A percentile compares a stretch with the other conserved stretches of the same genome.
Evolutionary conservation across 805 yeast species (phyloP).

Genomic region (Metschnikowia aberdeeniae): DNA sequence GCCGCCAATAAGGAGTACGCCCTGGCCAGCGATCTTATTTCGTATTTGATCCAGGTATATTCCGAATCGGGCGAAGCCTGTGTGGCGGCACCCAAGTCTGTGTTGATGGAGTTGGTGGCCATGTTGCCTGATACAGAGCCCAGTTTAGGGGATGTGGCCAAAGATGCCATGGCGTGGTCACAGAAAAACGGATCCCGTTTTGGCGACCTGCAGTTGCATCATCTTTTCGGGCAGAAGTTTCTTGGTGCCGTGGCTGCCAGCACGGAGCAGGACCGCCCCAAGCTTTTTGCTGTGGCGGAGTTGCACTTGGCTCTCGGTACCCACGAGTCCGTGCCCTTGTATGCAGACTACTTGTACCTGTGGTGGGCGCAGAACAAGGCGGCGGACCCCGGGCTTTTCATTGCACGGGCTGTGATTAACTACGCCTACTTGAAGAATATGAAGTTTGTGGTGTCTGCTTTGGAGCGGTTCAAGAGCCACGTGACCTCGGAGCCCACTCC

Average conservation of each 20-base stretch:
- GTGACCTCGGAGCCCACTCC: conserved; percentile 20
- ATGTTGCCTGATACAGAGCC: conserved; percentile 42
- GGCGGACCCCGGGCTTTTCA: conserved; percentile 29
- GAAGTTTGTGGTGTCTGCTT: conserved; percentile 46
- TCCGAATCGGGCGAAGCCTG: conserved; percentile 41
- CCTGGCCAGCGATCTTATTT: conserved; percentile 72
- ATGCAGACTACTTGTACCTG: conserved; percentile 43
- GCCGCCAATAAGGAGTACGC: conserved; percentile 70
- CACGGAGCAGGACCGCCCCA: conserved; percentile 27
- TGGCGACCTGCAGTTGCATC: conserved; percentile 77
- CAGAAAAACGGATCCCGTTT: conserved; percentile 39
- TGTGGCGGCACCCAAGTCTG: conserved; percentile 39
- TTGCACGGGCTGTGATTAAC: conserved; percentile 65
- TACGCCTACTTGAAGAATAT: conserved; percentile 67
- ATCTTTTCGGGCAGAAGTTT: conserved; percentile 66
- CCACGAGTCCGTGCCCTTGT: conserved; percentile 41
- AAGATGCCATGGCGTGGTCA: conserved; percentile 67
- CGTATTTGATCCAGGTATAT: conserved; percentile 69
- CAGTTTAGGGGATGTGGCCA: conserved; percentile 59
- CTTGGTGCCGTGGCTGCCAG: conserved; percentile 30
- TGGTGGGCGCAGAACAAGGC: conserved; percentile 27
- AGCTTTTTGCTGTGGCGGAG: conserved; percentile 63
- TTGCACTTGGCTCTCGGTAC: conserved; percentile 68
- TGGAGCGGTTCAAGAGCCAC: conserved; percentile 21
- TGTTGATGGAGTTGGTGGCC: conserved; percentile 45